Percentiles rank a stretch among this genome's conserved stretches.
These are phyloP conservation scores for Fusarium globosum DNA, from an alignment of 2,329 filamentous ascomycete genomes.

Conservation along the genomic window DNA sequence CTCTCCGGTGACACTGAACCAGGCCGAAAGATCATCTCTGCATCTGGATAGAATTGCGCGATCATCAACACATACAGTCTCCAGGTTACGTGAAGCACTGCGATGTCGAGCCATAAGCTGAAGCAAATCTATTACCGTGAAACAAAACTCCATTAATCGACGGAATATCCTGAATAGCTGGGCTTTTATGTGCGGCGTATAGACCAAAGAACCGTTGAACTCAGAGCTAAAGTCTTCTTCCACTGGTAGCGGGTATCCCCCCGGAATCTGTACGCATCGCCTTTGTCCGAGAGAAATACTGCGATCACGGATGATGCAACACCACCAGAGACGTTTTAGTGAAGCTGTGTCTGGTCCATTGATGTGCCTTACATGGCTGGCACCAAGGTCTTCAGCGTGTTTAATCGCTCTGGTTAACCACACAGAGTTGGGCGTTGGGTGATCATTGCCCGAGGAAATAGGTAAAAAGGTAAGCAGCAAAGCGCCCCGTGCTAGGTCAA, in stretches of 20 bases:
- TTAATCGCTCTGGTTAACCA: not conserved
- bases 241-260: not conserved
- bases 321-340: not conserved
- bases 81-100: not conserved
- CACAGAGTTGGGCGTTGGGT: not conserved
- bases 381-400: not conserved
- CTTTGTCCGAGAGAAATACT: not conserved
- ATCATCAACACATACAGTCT: not conserved
- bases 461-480: not conserved
- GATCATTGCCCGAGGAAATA: not conserved
- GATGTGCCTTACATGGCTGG: not conserved
- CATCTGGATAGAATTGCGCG: not conserved
- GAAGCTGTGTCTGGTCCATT: not conserved
- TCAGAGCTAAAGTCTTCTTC: not conserved
- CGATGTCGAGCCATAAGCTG: not conserved
- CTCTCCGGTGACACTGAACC: not conserved
- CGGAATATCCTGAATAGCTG: not conserved
- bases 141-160: not conserved
- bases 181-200: not conserved
- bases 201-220: not conserved
- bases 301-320: not conserved
- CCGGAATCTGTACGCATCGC: not conserved
- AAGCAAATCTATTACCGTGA: not conserved
- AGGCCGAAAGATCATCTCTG: not conserved
- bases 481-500: not conserved